Evolutionary conservation across 108 stramenopile species (phyloP).

Genomic region (Discostella stelligeroides): DNA sequence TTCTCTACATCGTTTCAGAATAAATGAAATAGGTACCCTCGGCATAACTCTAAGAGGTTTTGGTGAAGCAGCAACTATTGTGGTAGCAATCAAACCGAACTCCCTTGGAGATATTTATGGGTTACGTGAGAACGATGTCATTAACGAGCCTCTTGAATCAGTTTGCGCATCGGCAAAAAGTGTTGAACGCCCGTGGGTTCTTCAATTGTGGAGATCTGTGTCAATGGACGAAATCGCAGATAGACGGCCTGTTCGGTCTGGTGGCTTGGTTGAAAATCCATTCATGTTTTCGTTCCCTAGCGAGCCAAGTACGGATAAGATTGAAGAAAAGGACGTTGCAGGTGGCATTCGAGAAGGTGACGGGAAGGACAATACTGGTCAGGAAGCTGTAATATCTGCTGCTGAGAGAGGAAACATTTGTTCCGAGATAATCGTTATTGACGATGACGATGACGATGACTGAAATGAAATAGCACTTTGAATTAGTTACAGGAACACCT

Average conservation of each 20-base stretch:
- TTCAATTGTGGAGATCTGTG: conserved; percentile 29
- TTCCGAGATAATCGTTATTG: background rate
- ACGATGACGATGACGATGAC: too few relatives aligned
- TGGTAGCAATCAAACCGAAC: conserved; percentile 12
- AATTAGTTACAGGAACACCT: too few relatives aligned
- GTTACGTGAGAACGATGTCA: conserved; percentile 15
- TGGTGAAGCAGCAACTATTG: background rate
- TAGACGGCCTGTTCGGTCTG: background rate
- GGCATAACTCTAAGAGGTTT: background rate
- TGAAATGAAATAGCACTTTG: too few relatives aligned
- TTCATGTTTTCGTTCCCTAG: conserved; percentile 9
- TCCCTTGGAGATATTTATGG: conserved; percentile 23
- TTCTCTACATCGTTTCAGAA: conserved; percentile 29
- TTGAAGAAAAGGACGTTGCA: background rate
- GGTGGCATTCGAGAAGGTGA: too few relatives aligned
- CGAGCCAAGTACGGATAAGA: background rate
- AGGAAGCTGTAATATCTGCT: background rate
- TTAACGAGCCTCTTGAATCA: conserved; percentile 25
- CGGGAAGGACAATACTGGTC: background rate
- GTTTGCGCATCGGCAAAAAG: conserved; percentile 11
- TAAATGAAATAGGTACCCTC: conserved; percentile 11
- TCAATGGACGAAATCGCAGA: background rate
- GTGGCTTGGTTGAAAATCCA: conserved; percentile 4
- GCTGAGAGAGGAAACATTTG: background rate
- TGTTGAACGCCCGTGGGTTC: conserved; percentile 17